Percentiles rank a stretch among this genome's conserved stretches.
Evolutionary conservation across 2,329 filamentous ascomycete species (phyloP).

Genomic region (Zasmidium cellare): DNA sequence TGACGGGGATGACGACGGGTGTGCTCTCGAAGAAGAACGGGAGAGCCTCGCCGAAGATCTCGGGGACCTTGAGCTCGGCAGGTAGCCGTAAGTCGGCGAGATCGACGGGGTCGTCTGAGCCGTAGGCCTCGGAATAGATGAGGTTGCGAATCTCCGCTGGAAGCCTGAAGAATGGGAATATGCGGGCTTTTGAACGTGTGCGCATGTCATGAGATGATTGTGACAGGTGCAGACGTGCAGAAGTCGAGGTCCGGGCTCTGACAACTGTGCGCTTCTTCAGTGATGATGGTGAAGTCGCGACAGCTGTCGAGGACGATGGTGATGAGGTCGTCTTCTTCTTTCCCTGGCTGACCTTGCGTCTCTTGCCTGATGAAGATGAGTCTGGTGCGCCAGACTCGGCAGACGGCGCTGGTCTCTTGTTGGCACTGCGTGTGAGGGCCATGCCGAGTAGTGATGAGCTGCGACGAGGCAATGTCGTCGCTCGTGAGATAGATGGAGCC

Average conservation of each 20-base stretch:
- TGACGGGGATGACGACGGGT: conserved; percentile 3
- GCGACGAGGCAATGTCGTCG: background rate
- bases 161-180: conserved; percentile 8
- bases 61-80: conserved; percentile 1
- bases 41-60: conserved; percentile 6
- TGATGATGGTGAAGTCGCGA: background rate
- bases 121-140: conserved; percentile 8
- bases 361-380: conserved; percentile 3
- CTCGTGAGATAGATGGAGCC: background rate
- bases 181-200: conserved; percentile 4
- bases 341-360: background rate
- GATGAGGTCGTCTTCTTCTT: background rate
- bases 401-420: background rate
- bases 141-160: conserved; percentile 13
- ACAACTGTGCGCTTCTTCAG: background rate
- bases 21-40: conserved; percentile 12
- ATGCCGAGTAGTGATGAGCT: background rate
- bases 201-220: conserved; percentile 10
- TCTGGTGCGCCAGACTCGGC: background rate
- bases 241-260: background rate
- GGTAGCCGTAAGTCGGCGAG: conserved; percentile 4
- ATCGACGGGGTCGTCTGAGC: background rate
- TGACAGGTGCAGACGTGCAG: background rate
- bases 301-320: background rate
- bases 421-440: background rate